Evolutionary conservation across 2,329 filamentous ascomycete genomes (phyloP).

Genomic region (Epichloe festucae): DNA sequence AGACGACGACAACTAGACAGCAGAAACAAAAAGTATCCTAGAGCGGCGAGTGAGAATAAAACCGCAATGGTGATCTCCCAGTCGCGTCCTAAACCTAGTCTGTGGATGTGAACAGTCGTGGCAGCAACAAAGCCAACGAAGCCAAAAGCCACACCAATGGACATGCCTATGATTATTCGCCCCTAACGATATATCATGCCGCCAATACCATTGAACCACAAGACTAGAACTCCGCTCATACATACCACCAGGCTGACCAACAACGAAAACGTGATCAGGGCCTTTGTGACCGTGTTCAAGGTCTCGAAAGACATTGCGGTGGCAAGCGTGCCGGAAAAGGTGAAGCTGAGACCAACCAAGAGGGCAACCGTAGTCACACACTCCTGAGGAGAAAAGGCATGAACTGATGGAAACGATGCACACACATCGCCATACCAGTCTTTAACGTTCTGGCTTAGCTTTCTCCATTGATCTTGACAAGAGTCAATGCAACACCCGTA

Average conservation of each 20-base stretch:
- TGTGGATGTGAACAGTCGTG: not conserved
- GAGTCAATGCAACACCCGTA: accelerated
- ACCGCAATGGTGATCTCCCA: not conserved
- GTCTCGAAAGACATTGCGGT: not conserved
- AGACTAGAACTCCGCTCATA: not conserved
- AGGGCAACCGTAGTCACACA: not conserved
- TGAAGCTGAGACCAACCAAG: not conserved
- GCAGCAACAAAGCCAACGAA: not conserved
- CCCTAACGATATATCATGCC: not conserved
- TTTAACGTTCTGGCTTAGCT: not conserved
- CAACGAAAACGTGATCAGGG: not conserved
- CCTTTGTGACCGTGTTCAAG: not conserved
- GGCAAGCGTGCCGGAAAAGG: not conserved
- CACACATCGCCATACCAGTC: not conserved
- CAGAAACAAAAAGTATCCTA: not conserved
- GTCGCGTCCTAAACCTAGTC: not conserved
- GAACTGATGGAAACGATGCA: not conserved
- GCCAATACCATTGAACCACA: not conserved
- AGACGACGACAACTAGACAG: not conserved
- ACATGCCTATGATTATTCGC: not conserved
- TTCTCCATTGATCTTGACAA: too few relatives aligned
- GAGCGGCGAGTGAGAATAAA: not conserved
- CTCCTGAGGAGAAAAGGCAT: not conserved
- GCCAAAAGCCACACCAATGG: not conserved
- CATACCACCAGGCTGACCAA: not conserved